phyloP scores from a whole-genome alignment of 2,329 filamentous ascomycete genomes.

The Penicillium concentricum region DNA sequence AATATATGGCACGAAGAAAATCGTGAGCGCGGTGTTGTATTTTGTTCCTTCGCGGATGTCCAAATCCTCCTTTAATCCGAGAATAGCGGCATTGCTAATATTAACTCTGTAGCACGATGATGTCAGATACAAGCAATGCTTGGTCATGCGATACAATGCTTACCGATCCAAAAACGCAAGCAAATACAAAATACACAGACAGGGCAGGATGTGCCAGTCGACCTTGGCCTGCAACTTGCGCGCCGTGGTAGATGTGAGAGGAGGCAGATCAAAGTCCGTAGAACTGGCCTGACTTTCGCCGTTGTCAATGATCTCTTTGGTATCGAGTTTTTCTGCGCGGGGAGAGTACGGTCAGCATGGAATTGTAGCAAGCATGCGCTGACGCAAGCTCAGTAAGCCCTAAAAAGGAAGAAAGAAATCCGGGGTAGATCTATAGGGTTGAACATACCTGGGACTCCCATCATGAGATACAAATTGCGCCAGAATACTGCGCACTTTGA shows the following conservation, averaged over 20 bases:
- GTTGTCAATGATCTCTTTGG: constrained; percentile 15
- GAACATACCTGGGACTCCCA: constrained; percentile 17
- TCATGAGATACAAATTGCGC: not conserved
- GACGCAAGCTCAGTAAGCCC: not conserved
- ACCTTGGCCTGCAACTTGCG: constrained; percentile 66
- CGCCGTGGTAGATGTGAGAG: constrained; percentile 50
- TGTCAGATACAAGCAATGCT: constrained; percentile 6
- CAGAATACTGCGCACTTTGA: not conserved
- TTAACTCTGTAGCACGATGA: constrained; percentile 57
- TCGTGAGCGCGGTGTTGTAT: constrained; percentile 74
- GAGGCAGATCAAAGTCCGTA: constrained; percentile 26
- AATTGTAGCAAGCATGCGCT: not conserved
- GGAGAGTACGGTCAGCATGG: constrained; percentile 9
- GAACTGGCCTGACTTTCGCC: constrained; percentile 21
- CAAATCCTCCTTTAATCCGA: constrained; percentile 64
- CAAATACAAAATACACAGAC: constrained; percentile 69
- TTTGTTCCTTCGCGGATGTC: constrained; percentile 52
- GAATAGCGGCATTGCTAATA: constrained; percentile 73
- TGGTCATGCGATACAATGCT: not conserved
- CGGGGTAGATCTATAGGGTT: not conserved
- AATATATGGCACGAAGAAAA: constrained; percentile 80
- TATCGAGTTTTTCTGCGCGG: not conserved
- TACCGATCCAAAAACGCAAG: constrained; percentile 64
- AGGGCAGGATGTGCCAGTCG: constrained; percentile 69
- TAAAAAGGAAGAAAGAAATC: not conserved